Conservation (phyloP, 2,329 filamentous ascomycete genomes). For the Teratosphaeria destructans region DNA sequence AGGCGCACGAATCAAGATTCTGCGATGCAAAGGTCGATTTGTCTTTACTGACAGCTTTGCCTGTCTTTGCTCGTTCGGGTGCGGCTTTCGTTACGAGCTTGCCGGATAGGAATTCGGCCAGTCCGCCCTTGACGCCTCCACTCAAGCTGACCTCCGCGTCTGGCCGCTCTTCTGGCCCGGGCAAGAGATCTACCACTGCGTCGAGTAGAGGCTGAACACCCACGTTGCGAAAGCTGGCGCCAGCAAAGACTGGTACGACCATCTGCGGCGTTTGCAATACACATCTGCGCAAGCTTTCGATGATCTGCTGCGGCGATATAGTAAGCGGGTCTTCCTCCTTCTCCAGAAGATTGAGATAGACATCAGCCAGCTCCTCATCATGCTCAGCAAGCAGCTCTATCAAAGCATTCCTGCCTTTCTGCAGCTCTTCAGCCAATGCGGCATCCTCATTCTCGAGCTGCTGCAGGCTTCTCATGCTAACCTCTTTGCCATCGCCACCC, state of each 20-base stretch:
- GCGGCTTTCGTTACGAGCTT: constrained; percentile 12
- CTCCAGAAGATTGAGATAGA: constrained; percentile 53
- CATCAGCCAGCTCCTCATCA: constrained; percentile 76
- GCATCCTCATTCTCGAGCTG: constrained; percentile 42
- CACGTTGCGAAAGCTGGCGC: constrained; percentile 87
- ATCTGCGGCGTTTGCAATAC: constrained; percentile 57
- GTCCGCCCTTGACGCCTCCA: constrained; percentile 37
- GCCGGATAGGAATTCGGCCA: constrained; percentile 37
- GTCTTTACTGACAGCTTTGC: constrained; percentile 28
- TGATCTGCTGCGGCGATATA: constrained; percentile 56
- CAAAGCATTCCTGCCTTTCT: constrained; percentile 63
- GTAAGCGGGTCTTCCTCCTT: constrained; percentile 60
- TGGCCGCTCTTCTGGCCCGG: constrained; percentile 68
- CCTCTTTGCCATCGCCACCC: constrained; percentile 52
- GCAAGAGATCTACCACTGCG: constrained; percentile 76
- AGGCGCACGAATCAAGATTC: constrained; percentile 58
- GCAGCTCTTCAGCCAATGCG: constrained; percentile 54
- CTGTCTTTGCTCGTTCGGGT: constrained; percentile 2
- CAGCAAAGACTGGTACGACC: constrained; percentile 80
- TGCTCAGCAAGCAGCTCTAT: constrained; percentile 79
- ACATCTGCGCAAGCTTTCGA: constrained; percentile 61
- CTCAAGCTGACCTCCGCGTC: constrained; percentile 67
- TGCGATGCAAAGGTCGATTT: constrained; percentile 32
- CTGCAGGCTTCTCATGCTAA: constrained; percentile 41
- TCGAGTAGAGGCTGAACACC: constrained; percentile 88